Base-by-base conservation (phyloP, 148 eudicot genomes). In the Oxyria digyna region DNA sequence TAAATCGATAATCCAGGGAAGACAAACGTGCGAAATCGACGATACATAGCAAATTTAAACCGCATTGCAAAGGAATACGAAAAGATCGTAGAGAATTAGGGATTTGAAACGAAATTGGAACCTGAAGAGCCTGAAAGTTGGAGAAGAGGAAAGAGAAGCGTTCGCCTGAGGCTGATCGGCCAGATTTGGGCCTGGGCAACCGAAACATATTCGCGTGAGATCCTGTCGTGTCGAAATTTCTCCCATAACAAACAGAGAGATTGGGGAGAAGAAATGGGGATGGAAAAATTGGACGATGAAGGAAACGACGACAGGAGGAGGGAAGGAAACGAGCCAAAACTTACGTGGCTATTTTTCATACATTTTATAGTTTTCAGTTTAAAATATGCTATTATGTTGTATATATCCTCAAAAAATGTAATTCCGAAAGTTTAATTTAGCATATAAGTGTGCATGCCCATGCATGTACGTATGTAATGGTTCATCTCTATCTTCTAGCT, bases 51-150 rank as follows among this genome's bases (percentile, higher is more conserved):
- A 8, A 21, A 40, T 41, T 3, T 14, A 67, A 27, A 7, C 43
- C 11, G 21, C 69, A 38, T 40, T 8, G 11, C 42, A 54, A 33
- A 27, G 41, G 54, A n/a, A 26, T 21, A 14, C 15, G 11, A 23
- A n/a, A 5, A 11, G 49, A 17, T 6, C 21, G 13, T 13, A 63
- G 8, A 1, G 10, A 41, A 6, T 24, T 27, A 14, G 20, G n/a
- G 10, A 6, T 4, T 15, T 14, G 18, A 15, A 31, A 26, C 26
- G n/a, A 27, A 57, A 67, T 4, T 17, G 15, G 2, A 46, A 89
- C 96, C 92, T 89, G 89, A 38, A 87, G 75, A 62, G 84, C 87
- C 71, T 85, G 88, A 64, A 89, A 77, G 70, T 80, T 81, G 84
- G 89, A 80, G 74, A 89, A 85, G 48, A 71, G 80, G 82, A 89